Percentiles rank a stretch among this genome's conserved stretches.
Evolutionary conservation across 139 green algal species (phyloP).

Genomic region (Desmodesmus armatus): DNA sequence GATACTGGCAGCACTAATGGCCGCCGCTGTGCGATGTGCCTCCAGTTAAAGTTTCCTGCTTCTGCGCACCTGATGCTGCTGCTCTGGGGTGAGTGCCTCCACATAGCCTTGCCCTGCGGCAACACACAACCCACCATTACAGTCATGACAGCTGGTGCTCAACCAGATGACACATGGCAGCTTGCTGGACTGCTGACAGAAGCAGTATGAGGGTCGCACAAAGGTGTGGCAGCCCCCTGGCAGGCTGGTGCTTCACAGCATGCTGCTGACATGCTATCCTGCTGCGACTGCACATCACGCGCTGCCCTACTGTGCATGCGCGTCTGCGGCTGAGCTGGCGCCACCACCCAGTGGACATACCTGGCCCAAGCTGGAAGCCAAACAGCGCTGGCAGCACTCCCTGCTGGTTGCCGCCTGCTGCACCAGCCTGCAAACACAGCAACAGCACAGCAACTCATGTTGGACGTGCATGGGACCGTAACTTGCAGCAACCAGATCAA

Average conservation of each 20-base stretch:
- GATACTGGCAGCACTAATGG: no score
- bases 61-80: constrained; percentile 89
- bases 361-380: constrained; percentile 73
- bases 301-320: no score
- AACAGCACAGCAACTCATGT: not conserved
- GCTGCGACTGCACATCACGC: no score
- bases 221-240: no score
- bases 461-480: not conserved
- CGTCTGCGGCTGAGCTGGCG: not conserved
- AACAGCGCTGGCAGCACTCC: constrained; percentile 84
- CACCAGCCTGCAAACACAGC: constrained; percentile 26
- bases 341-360: constrained; percentile 7
- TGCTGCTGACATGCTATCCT: no score
- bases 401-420: constrained; percentile 67
- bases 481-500: not conserved
- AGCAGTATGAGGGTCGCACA: no score
- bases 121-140: not conserved
- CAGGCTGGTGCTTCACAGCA: no score
- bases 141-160: no score
- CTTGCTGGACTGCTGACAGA: no score
- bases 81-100: constrained; percentile 86
- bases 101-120: constrained; percentile 54
- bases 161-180: not conserved
- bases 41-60: not conserved
- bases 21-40: not conserved